Base-by-base conservation (phyloP, 345 rosid species). In the Carallia brachiata region DNA sequence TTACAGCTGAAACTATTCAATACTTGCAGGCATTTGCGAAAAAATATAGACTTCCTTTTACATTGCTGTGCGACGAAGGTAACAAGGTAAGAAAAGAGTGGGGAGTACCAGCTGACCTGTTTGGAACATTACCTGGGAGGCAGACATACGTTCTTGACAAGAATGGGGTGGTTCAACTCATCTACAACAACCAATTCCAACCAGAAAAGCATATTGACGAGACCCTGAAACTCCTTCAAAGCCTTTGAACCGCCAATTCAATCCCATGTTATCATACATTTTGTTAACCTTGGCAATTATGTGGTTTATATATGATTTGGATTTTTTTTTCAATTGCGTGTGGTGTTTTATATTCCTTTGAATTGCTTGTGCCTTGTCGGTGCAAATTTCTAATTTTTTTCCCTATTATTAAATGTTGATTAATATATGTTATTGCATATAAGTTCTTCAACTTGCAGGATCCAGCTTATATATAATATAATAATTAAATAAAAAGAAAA, bases 161-260 rank as follows among this genome's bases (percentile, higher is more conserved):
- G 80, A 90, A 85, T 0, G 98, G 98, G 28, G 84, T 82, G 19
- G 93, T 94, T 61, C 93, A 91, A 74, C 95, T 88, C 68, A 79
- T 91, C 81, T 94, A 94, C 84, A 91, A 94, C 76, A 91, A 91
- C 79, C 97, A 89, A 80, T 91, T 91, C 85, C 97, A 94, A 74
- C 98, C 98, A 0, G 98, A 94, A 82, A 94, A 94, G 83, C 97
- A 94, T 73, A 86, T 94, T 31, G 97, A 91, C 32, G 98, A 94
- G 88, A 94, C 98, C 70, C 76, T 94, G 75, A 94, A 90, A 84
- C 71, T 89, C 66, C 91, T 89, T 76, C 86, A 89, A 68, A 87
- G 82, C 65, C 67, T 82, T 62, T 85, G 78, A 85, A 61, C 13
- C 55, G 16, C 32, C 31, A 23, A 27, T 63, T 52, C 8, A 56